Conservation (phyloP, 306 rosid species). For the Fragaria nilgerrensis region DNA sequence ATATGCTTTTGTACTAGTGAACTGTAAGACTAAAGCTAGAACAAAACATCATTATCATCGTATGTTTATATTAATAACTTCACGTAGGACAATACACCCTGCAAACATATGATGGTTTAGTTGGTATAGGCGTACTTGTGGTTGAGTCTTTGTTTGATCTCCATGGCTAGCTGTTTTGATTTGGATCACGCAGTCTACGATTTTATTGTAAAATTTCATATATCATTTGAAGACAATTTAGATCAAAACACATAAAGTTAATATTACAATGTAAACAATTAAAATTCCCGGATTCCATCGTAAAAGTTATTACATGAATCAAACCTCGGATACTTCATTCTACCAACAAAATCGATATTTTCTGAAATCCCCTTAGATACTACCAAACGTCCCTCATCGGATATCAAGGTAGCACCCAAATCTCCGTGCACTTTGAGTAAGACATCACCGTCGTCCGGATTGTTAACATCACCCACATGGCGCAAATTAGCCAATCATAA, state of each 20-base stretch:
- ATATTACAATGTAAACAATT: not conserved
- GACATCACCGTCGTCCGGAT: constrained; percentile 5
- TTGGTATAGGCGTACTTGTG: no score
- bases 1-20: no score
- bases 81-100: no score
- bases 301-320: not conserved
- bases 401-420: constrained; percentile 15
- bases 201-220: no score
- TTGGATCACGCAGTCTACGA: no score
- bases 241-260: not conserved
- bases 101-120: no score
- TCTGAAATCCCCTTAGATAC: not conserved
- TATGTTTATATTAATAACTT: no score
- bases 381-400: constrained; percentile 29
- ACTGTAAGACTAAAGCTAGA: no score
- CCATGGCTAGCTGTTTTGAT: rapidly evolving
- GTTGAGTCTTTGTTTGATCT: no score
- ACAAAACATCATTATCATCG: no score
- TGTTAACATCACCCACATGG: constrained; percentile 27
- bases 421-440: not conserved
- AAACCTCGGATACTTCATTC: not conserved
- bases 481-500: constrained; percentile 17
- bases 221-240: no score
- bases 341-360: not conserved
- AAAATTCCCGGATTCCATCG: not conserved